Evolutionary conservation across 1,284 basidiomycete species (phyloP).

Genomic region (Trichosporon inkin): DNA sequence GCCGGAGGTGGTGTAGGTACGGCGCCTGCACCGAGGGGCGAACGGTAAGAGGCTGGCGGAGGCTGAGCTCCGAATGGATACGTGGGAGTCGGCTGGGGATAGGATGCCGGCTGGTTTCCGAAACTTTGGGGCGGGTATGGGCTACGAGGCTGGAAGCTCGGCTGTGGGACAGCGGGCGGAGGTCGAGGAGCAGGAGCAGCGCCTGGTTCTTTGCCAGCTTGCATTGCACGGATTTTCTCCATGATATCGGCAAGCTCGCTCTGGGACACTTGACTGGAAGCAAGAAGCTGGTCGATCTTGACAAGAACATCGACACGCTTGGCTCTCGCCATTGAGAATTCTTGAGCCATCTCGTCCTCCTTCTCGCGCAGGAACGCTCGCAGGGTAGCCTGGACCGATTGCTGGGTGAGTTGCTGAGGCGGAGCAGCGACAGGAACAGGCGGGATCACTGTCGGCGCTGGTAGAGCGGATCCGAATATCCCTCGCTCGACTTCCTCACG

Average conservation of each 20-base stretch:
- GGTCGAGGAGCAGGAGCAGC: slow-evolving; percentile 28
- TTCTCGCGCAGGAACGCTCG: slow-evolving; percentile 31
- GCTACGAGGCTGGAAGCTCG: slow-evolving; percentile 36
- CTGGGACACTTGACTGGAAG: slow-evolving; percentile 32
- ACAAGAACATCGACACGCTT: slow-evolving; percentile 41
- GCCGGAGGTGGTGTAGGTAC: slow-evolving; percentile 24
- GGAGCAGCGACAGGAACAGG: background rate
- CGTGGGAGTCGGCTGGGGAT: slow-evolving; percentile 8
- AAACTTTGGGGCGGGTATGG: slow-evolving; percentile 19
- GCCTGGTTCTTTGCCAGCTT: slow-evolving; percentile 44
- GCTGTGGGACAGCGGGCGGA: slow-evolving; percentile 39
- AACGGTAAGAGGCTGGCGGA: slow-evolving; percentile 15
- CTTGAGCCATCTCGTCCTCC: slow-evolving; percentile 36
- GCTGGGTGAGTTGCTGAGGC: slow-evolving; percentile 16
- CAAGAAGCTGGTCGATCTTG: slow-evolving; percentile 40
- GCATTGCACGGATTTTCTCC: slow-evolving; percentile 39
- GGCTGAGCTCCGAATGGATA: background rate
- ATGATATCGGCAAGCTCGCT: slow-evolving; percentile 42
- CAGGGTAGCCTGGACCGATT: slow-evolving; percentile 28
- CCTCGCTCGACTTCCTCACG: slow-evolving; percentile 40
- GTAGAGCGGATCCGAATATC: slow-evolving; percentile 35
- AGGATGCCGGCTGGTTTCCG: background rate
- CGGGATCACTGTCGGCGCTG: background rate
- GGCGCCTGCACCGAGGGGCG: slow-evolving; percentile 23
- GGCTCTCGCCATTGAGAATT: slow-evolving; percentile 21